Evolutionary conservation across 306 rosid species (phyloP).

Genomic region (Castanospermum australe): DNA sequence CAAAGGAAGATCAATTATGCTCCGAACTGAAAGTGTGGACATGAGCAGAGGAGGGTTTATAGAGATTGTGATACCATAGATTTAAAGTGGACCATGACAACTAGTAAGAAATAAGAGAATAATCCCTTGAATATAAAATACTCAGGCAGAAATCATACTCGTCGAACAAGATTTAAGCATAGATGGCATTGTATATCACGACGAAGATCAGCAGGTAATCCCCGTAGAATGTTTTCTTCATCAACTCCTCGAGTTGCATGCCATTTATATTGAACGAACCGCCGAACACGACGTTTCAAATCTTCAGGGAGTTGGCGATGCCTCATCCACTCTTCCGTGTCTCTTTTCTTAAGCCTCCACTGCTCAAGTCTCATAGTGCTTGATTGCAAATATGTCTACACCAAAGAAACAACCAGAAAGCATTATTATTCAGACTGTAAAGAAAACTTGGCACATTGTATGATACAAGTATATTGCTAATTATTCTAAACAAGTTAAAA

Average conservation of each 20-base stretch:
- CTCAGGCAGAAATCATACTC: slow-evolving; percentile 46
- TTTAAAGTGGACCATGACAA: neutral
- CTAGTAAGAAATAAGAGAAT: neutral
- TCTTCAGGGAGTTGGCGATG: slow-evolving; percentile 83
- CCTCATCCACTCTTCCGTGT: slow-evolving; percentile 85
- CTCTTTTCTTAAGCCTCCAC: slow-evolving; percentile 77
- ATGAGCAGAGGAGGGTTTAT: neutral
- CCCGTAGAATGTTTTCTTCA: slow-evolving; percentile 64
- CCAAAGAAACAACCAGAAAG: slow-evolving; percentile 5
- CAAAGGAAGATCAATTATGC: neutral
- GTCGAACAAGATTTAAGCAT: slow-evolving; percentile 68
- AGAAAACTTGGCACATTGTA: neutral
- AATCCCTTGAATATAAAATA: neutral
- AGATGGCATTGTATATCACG: slow-evolving; percentile 75
- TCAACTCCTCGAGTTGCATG: slow-evolving; percentile 73
- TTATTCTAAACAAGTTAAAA: neutral
- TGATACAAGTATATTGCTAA: neutral
- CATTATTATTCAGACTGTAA: neutral
- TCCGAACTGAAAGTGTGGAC: neutral
- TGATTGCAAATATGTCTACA: slow-evolving; percentile 75
- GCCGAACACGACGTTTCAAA: slow-evolving; percentile 52
- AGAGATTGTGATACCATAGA: neutral
- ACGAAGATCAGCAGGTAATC: slow-evolving; percentile 73
- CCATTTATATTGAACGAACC: slow-evolving; percentile 80
- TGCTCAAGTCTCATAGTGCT: slow-evolving; percentile 71